A percentile compares a stretch with the other conserved stretches of the same genome.
Conservation (phyloP, 192 early-diverging fungal genomes). For the Coemansia erecta region DNA sequence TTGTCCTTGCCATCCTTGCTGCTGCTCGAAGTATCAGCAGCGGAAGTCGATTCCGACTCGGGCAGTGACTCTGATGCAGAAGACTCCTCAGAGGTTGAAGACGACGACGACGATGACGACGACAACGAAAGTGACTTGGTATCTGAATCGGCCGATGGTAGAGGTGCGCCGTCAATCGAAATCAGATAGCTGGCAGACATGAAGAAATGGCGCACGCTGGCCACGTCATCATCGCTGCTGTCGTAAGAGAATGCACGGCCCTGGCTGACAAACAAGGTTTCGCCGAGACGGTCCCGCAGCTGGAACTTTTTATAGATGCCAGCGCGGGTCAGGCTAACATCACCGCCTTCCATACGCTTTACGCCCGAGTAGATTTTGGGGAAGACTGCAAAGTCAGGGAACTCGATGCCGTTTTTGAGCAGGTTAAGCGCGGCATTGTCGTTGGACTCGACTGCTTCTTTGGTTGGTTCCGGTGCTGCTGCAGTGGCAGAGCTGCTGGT, state of each 20-base stretch:
- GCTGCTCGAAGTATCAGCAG: background rate
- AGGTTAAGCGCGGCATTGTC: conserved; percentile 4
- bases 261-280: conserved; percentile 20
- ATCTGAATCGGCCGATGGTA: background rate
- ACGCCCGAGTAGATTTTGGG: conserved; percentile 39
- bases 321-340: conserved; percentile 18
- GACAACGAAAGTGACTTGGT: background rate
- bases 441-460: background rate
- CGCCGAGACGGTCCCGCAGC: conserved; percentile 35
- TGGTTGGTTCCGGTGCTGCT: background rate
- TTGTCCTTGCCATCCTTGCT: background rate
- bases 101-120: background rate
- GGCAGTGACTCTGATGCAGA: background rate
- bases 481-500: background rate
- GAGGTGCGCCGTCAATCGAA: conserved; percentile 19
- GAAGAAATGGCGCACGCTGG: conserved; percentile 30
- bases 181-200: conserved; percentile 39
- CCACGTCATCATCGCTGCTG: conserved; percentile 8
- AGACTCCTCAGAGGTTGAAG: background rate
- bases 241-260: conserved; percentile 34
- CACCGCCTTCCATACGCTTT: conserved; percentile 16
- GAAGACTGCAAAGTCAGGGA: conserved; percentile 28
- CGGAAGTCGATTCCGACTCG: background rate
- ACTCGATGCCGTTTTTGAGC: conserved; percentile 19
- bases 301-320: conserved; percentile 41